phyloP scores from a whole-genome alignment of 768 basidiomycete genomes.

The Royoungia palumana region DNA sequence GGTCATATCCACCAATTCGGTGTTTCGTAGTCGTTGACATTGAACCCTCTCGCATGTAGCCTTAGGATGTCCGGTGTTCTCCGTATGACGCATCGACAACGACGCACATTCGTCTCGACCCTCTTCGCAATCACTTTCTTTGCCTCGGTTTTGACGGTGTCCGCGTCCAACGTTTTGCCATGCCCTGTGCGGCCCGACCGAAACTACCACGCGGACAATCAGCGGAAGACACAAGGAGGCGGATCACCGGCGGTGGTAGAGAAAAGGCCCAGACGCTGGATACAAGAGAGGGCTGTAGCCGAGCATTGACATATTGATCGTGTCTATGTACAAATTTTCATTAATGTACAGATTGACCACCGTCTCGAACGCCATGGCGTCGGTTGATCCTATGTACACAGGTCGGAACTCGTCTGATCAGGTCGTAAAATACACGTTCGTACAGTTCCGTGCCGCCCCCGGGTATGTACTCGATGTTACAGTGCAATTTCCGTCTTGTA shows the following conservation, averaged over 20 bases:
- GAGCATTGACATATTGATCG: constrained; percentile 10
- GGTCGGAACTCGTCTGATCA: constrained; percentile 6
- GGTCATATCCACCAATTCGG: not conserved
- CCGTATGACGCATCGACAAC: constrained; percentile 53
- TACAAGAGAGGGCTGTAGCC: constrained; percentile 57
- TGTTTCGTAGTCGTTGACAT: not conserved
- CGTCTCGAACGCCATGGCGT: not conserved
- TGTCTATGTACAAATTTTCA: not conserved
- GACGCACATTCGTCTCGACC: constrained; percentile 70
- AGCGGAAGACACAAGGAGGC: constrained; percentile 27
- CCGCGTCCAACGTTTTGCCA: constrained; percentile 73
- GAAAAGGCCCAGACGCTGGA: constrained; percentile 74
- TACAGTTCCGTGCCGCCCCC: constrained; percentile 20
- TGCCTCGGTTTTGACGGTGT: constrained; percentile 75
- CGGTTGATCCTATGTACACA: not conserved
- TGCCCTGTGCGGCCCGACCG: constrained; percentile 70
- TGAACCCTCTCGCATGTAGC: constrained; percentile 49
- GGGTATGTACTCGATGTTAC: constrained; percentile 26
- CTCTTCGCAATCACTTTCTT: constrained; percentile 81
- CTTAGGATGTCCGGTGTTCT: constrained; percentile 59
- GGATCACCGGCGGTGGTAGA: constrained; percentile 43
- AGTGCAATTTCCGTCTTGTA: constrained; percentile 28
- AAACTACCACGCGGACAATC: constrained; percentile 57
- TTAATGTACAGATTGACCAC: not conserved
- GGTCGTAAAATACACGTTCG: constrained; percentile 20